These are phyloP conservation scores for Claviceps maximensis DNA, from an alignment of 2,329 filamentous ascomycete genomes.

Conservation along the genomic window DNA sequence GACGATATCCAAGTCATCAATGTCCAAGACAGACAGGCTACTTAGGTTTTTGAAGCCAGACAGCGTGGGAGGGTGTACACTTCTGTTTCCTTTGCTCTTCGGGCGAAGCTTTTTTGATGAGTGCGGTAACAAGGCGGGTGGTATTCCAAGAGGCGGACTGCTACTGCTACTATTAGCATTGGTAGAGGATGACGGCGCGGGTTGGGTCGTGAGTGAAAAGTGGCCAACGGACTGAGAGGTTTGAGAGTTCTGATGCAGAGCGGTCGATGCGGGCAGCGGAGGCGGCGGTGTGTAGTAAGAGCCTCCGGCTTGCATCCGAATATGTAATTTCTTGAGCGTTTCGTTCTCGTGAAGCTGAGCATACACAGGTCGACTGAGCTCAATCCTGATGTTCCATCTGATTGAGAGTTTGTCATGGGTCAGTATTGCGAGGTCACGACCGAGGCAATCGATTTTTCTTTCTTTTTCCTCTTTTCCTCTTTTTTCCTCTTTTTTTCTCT, in stretches of 20 bases:
- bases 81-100: constrained; percentile 18
- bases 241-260: constrained; percentile 11
- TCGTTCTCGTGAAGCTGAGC: constrained; percentile 39
- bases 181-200: constrained; percentile 10
- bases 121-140: constrained; percentile 19
- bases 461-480: too few species aligned
- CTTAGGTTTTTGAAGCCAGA: constrained; percentile 44
- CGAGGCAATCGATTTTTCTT: neutral
- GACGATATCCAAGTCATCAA: constrained; percentile 43
- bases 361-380: constrained; percentile 46
- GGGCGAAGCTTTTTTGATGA: constrained; percentile 25
- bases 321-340: constrained; percentile 38
- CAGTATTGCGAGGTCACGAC: neutral
- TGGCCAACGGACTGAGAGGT: constrained; percentile 21
- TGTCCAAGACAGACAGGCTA: constrained; percentile 42
- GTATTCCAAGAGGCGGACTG: constrained; percentile 11
- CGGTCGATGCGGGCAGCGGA: constrained; percentile 26
- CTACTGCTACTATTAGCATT: constrained; percentile 8
- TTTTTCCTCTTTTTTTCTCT: neutral
- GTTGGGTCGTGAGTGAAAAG: constrained; percentile 15
- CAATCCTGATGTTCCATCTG: constrained; percentile 52
- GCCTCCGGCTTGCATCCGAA: constrained; percentile 44
- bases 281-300: constrained; percentile 40
- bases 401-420: neutral
- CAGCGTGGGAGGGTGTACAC: constrained; percentile 36